Evolutionary conservation across 352 stramenopile species (phyloP).

Genomic region (Aphanomyces invadans): DNA sequence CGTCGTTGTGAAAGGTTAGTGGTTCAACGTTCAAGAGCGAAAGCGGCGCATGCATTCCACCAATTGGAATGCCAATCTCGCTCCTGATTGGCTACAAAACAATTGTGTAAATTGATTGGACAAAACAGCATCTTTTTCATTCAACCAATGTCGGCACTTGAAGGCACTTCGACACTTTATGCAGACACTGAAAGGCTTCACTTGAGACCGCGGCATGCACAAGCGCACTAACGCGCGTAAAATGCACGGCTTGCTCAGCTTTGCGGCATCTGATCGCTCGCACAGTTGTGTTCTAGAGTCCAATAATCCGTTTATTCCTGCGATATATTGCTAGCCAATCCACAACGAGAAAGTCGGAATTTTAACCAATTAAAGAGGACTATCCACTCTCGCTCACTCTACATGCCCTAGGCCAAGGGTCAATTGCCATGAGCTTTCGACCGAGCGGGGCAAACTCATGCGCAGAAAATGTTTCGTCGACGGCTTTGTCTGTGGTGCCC

Average conservation of each 20-base stretch:
- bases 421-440: slow-evolving; percentile 49
- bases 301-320: no score
- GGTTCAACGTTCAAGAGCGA: not conserved
- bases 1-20: not conserved
- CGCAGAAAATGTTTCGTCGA: slow-evolving; percentile 49
- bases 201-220: no score
- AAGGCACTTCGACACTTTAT: no score
- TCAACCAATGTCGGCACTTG: no score
- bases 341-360: not conserved
- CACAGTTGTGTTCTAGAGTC: no score
- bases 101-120: not conserved
- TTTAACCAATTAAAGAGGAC: not conserved
- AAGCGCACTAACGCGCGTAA: no score
- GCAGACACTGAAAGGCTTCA: no score
- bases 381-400: no score
- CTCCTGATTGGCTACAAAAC: not conserved
- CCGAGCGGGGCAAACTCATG: slow-evolving; percentile 62
- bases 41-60: not conserved
- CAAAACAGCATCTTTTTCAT: not conserved
- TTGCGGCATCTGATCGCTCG: no score
- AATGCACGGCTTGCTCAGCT: no score
- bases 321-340: not conserved
- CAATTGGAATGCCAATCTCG: not conserved
- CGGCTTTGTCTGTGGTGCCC: slow-evolving; percentile 37
- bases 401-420: slow-evolving; percentile 55